Base-by-base conservation (phyloP, 2,329 filamentous ascomycete species). In the Bipolaris sorokiniana region DNA sequence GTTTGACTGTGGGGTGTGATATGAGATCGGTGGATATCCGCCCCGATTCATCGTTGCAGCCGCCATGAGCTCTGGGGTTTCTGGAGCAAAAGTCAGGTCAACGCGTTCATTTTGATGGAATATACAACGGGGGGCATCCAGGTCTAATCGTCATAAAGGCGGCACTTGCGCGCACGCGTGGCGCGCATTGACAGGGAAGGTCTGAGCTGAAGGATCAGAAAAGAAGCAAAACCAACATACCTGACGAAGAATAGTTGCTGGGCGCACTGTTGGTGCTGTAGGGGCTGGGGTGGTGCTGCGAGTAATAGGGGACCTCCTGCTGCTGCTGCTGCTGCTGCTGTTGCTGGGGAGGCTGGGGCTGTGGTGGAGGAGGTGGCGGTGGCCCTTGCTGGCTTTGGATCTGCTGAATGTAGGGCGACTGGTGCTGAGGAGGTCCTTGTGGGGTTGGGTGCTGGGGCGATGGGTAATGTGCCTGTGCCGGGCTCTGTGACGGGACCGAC, bases 1-100 rank as follows among this genome's bases (percentile, higher is more conserved):
- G 78, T 94, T 96, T 54, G 93, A 96, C 80, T 97, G 93, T 53
- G 93, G 92, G 16, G 93, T 96, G 77, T 97, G 91, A 76, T 97
- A 97, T 20, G 70, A 70, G 74, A 97, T 96, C 59, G 92, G 91
- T 67, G 93, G 93, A 76, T 96, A 97, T 18, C 67, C 69, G 62
- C 84, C 78, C 68, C 86, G 83, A 75, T 86, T 86, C 83, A 89
- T 88, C 64, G 86, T 85, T 67, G 86, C 83, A 66, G 86, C 82
- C 62, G 87, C 86, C 87, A 89, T 89, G 71, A 84, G 80, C 73
- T 88, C 86, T 74, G 88, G 86, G 77, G 89, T 86, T 78, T 91
- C 90, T 90, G 23, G 41, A 28, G 87, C 84, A 80, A 69, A 83
- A 79, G 88, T 89, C 61, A 80, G 77, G 61, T 61, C 51, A 46